Evolutionary conservation across 1,139 yeast species (phyloP), one percentile per base, ranked within the genome.

Genomic region (Blastobotrys capitulatus): DNA sequence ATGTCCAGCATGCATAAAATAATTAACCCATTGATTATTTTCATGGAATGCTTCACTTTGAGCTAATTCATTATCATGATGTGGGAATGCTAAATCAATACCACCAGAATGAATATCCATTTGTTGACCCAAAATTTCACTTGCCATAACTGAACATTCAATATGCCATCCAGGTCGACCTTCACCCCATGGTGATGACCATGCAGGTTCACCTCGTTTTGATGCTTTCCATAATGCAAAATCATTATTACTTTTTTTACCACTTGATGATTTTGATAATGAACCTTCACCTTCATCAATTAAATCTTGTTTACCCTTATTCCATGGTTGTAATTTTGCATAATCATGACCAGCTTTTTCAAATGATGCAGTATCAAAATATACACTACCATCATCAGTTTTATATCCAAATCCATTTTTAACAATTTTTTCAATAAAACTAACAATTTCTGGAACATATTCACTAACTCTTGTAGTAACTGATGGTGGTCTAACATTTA

Each of bases 81-180:
- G 99, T n/a, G 99, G 99, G 74, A 92, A 94, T 29, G 97, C 96
- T 62, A 92, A 77, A 69, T 92, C 99, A 53, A 92, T 81, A 57
- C 98, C 99, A 51, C 99, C 98, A 20, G 96, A 83, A 67, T 92
- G 99, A 58, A 92, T 88, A 69, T 92, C 99, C 77, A 94, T 85
- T 51, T 77, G 76, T 34, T 78, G 70, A 1, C 97, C 97, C 40
- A 86, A 76, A 44, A 89, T 78, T 60, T 89, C 96, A 48, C 92
- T 79, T 1, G 98, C 98, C 99, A 92, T 92, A 15, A 92, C 98
- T 6, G 97, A 89, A 75, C 99, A 92, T 70, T 92, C 99, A 67
- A 92, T 92, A 66, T 92, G 99, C 99, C 99, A 92, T 1, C 99
- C 99, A 2, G 99, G 99, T 67, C 99, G 84, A 45, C 98, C 99